Evolutionary conservation across 2,329 filamentous ascomycete genomes (phyloP).

Genomic region (Bipolaris zeicola): DNA sequence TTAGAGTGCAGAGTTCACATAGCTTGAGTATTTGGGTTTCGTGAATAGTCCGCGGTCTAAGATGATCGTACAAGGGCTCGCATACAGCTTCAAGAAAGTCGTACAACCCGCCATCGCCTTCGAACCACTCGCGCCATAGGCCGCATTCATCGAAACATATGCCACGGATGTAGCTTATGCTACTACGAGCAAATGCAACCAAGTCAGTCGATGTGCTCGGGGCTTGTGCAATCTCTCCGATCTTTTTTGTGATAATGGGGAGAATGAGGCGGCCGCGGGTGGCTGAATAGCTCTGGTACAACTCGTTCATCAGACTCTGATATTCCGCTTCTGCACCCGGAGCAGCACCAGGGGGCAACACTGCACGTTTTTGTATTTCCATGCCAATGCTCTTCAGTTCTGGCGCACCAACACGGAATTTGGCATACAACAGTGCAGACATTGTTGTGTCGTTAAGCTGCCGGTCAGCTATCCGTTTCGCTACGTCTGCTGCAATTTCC

Average conservation of each 20-base stretch:
- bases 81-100: conserved; percentile 71
- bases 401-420: conserved; percentile 69
- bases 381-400: conserved; percentile 69
- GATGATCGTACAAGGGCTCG: conserved; percentile 70
- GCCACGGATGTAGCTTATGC: conserved; percentile 68
- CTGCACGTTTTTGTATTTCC: conserved; percentile 70
- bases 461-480: conserved; percentile 67
- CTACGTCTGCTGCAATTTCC: conserved; percentile 66
- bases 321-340: conserved; percentile 66
- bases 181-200: conserved; percentile 67
- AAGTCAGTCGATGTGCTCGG: conserved; percentile 67
- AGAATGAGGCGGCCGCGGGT: conserved; percentile 64
- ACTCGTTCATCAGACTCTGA: conserved; percentile 67
- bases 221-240: conserved; percentile 60
- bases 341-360: conserved; percentile 64
- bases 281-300: conserved; percentile 67
- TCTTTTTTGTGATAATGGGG: conserved; percentile 67
- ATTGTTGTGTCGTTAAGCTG: conserved; percentile 74
- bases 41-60: conserved; percentile 68
- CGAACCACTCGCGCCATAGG: conserved; percentile 70
- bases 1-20: conserved; percentile 68
- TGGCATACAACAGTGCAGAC: conserved; percentile 72
- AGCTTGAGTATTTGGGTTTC: conserved; percentile 70
- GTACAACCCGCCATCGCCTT: conserved; percentile 65
- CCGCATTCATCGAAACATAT: conserved; percentile 72